Evolutionary conservation across 1,284 basidiomycete species (phyloP), one percentile per base, ranked within the genome.

Genomic region (Ganoderma leucocontextum): DNA sequence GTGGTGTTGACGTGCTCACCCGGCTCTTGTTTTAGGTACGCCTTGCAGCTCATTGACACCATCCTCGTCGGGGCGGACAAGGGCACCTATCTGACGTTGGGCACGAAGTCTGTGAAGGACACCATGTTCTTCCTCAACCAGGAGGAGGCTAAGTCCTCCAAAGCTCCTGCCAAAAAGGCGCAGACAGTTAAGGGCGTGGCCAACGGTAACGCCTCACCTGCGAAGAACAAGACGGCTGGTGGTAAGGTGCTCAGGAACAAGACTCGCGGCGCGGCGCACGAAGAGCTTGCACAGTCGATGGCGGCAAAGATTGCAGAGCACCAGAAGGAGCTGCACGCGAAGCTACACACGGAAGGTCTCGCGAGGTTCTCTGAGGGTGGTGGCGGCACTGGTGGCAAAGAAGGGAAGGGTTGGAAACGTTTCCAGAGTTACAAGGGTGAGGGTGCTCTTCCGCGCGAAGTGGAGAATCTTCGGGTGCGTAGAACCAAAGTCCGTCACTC

Each of bases 381-480:
- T 33, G 88, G 84, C 62, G 90, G 86, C 3, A 82, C 80, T n/a
- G 87, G 88, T 29, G 91, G 92, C 44, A 94, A 95, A 74, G 92
- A 95, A 74, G 93, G 93, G 38, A 98, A 98, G 80, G 88, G 90
- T 1, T 97, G 97, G 91, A 97, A 97, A 80, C 91, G 92, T 72
- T 99, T 98, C 83, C 96, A 97, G 82, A 97, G 95, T 75, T 99
- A 99, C 82, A 96, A 96, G 80, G 92, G 97, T 47, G 97, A 99
- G 78, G 93, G 89, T 29, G 95, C 92, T 68, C 81, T 99, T 41
- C 98, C 98, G 0, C 85, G 86, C 49, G 91, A 95, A 67, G 90
- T 91, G 3, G 93, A 96, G 70, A 87, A 85, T 71, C 80, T 95
- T 66, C 84, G 92, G 77, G 95, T 95, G 79, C 76, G 90, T 82